Evolutionary conservation across 2,329 filamentous ascomycete genomes (phyloP).

Genomic region (Apiospora phragmitis): DNA sequence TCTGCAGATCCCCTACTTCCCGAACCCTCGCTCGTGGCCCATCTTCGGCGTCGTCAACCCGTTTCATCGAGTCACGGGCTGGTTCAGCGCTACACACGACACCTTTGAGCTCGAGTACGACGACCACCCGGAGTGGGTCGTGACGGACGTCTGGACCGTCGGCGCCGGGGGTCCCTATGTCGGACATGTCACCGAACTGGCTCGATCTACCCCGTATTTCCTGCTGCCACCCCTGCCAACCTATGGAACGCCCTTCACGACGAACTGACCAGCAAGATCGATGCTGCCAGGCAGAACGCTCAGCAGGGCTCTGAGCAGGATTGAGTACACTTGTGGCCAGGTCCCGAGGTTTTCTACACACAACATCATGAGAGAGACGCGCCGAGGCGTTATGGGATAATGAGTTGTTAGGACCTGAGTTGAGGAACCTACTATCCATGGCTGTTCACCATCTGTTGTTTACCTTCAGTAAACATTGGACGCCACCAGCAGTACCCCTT

Average conservation of each 20-base stretch:
- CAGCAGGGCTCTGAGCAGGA: neutral
- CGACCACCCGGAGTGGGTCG: neutral
- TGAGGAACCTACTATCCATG: neutral
- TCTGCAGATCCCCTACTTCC: neutral
- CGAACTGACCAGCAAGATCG: neutral
- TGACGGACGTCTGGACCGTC: neutral
- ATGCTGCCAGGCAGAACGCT: neutral
- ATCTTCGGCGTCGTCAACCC: neutral
- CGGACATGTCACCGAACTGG: neutral
- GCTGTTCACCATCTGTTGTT: neutral
- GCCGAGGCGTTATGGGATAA: neutral
- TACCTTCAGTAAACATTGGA: neutral
- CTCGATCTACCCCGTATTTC: neutral
- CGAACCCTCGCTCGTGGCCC: neutral
- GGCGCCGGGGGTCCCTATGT: neutral
- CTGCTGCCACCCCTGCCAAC: neutral
- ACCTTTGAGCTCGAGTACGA: neutral
- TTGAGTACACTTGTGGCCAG: too few relatives aligned
- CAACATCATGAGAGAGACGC: neutral
- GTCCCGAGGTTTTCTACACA: neutral
- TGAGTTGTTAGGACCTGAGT: neutral
- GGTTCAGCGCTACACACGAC: neutral
- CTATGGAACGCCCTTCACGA: neutral
- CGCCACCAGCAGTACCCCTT: neutral
- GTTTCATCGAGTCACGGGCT: neutral